Evolutionary conservation across 768 basidiomycete genomes (phyloP), one percentile per base, ranked within the genome.

Genomic region (Tylopilus intermedius): DNA sequence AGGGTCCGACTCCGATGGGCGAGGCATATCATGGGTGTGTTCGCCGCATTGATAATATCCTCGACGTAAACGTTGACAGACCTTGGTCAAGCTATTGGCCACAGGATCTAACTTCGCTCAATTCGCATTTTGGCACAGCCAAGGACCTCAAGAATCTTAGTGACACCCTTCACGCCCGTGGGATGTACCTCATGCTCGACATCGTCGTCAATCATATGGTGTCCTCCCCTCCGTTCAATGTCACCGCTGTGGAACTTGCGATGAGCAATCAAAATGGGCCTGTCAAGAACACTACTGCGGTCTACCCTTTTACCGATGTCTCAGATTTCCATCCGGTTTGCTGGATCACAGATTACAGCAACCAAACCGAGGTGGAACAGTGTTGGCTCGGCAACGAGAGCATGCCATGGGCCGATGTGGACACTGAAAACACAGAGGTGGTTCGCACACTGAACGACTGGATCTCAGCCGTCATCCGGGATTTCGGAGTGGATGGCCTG

Each of bases 141-240:
- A 70, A 74, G 33, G 82, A 83, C 59, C 74, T 83, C 45, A 76
- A 74, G 49, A 70, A 71, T 21, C 75, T 83, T 18, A 70, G 72
- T 18, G 53, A 67, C 15, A 76, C 75, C 7, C 62, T 82, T 26
- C 82, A 83, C 54, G 57, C 62, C 2, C 73, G 78, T 18, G 74
- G 71, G 40, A 84, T 83, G 82, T 74, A 72, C 63, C 72, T 83
- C 53, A 82, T 84, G 79, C 65, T 84, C 18, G 82, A 83, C 63
- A 65, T 83, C 49, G 82, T 84, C 57, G 74, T 84, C 55, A 83
- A 84, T 59, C 82, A 84, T 62, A 74, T 84, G 65, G 78, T 77
- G 2, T 70, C 76, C 0, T 56, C 69, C 24, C 44, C 50, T 53
- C 58, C 66, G 41, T 54, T 65, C 51, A 61, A 65, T 18, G 9